These are phyloP conservation scores for Daucus carota DNA, from an alignment of 129 eudicot genomes.

Conservation along the genomic window DNA sequence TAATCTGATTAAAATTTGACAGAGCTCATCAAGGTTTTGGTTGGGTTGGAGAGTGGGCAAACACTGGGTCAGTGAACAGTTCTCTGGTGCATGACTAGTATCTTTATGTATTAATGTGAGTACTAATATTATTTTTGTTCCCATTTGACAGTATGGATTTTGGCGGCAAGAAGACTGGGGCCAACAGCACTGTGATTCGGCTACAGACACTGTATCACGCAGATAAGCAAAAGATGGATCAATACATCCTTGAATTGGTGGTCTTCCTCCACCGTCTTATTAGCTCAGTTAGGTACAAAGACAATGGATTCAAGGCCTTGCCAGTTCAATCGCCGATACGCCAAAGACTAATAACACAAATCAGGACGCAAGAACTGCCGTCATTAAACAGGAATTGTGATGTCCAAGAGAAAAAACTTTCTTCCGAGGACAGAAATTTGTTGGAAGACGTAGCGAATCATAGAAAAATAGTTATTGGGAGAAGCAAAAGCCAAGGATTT, in stretches of 20 bases:
- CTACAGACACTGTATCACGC: slow-evolving; percentile 91
- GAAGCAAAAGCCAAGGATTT: slow-evolving; percentile 87
- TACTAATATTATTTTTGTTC: background rate
- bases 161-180: slow-evolving; percentile 61
- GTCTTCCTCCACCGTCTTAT: slow-evolving; percentile 74
- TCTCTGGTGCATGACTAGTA: background rate
- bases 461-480: slow-evolving; percentile 45
- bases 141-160: slow-evolving; percentile 52
- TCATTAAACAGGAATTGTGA: slow-evolving; percentile 4
- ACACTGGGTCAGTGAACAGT: slow-evolving; percentile 51
- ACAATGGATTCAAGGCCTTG: slow-evolving; percentile 42
- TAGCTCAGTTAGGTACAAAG: slow-evolving; percentile 57
- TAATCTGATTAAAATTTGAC: slow-evolving; percentile 6
- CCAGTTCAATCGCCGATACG: slow-evolving; percentile 38
- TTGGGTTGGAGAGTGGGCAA: slow-evolving; percentile 99
- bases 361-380: slow-evolving; percentile 4
- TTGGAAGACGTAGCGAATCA: slow-evolving; percentile 55
- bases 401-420: slow-evolving; percentile 26
- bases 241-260: slow-evolving; percentile 58
- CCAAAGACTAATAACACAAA: slow-evolving; percentile 16
- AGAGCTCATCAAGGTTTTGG: slow-evolving; percentile 97
- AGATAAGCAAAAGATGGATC: slow-evolving; percentile 64
- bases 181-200: slow-evolving; percentile 43
- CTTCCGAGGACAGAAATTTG: slow-evolving; percentile 52
- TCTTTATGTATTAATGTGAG: background rate